These are phyloP conservation scores for Sugiyamaella qingdaonensis DNA, from an alignment of 805 yeast species.

Conservation along the genomic window DNA sequence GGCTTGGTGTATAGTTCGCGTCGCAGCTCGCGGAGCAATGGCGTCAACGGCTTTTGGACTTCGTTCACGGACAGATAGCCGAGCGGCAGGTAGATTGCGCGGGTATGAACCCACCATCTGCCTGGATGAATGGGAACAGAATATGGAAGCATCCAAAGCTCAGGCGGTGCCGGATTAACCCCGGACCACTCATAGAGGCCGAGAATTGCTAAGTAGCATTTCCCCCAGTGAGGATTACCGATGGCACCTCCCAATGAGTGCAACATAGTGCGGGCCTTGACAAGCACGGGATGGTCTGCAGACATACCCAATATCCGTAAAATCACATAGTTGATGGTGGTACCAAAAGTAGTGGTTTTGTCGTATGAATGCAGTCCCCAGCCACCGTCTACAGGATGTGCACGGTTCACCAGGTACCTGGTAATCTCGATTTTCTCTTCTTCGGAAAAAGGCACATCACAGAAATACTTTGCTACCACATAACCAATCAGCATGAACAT, in stretches of 20 bases:
- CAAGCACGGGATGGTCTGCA: slow-evolving; percentile 70
- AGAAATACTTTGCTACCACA: slow-evolving; percentile 66
- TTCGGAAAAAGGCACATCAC: slow-evolving; percentile 63
- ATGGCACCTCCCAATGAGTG: slow-evolving; percentile 81
- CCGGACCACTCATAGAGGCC: slow-evolving; percentile 92
- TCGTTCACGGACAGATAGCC: slow-evolving; percentile 68
- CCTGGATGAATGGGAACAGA: slow-evolving; percentile 84
- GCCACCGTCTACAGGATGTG: slow-evolving; percentile 99
- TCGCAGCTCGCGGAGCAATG: slow-evolving; percentile 63
- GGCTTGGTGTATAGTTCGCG: slow-evolving; percentile 69
- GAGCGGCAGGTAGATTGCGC: slow-evolving; percentile 84
- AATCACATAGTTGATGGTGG: slow-evolving; percentile 79
- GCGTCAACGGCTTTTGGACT: slow-evolving; percentile 55
- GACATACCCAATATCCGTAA: slow-evolving; percentile 75
- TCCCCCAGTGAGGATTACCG: slow-evolving; percentile 96
- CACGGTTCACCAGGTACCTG: slow-evolving; percentile 81
- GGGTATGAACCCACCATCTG: slow-evolving; percentile 98
- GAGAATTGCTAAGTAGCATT: slow-evolving; percentile 78
- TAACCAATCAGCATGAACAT: slow-evolving; percentile 95
- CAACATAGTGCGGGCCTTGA: slow-evolving; percentile 68
- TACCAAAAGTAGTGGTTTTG: slow-evolving; percentile 93
- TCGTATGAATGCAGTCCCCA: slow-evolving; percentile 96
- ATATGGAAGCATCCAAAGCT: slow-evolving; percentile 84
- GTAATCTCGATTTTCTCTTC: slow-evolving; percentile 65
- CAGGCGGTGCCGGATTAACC: slow-evolving; percentile 98